Evolutionary conservation across 2,329 filamentous ascomycete genomes (phyloP).

Genomic region (Ascochyta rabiei): DNA sequence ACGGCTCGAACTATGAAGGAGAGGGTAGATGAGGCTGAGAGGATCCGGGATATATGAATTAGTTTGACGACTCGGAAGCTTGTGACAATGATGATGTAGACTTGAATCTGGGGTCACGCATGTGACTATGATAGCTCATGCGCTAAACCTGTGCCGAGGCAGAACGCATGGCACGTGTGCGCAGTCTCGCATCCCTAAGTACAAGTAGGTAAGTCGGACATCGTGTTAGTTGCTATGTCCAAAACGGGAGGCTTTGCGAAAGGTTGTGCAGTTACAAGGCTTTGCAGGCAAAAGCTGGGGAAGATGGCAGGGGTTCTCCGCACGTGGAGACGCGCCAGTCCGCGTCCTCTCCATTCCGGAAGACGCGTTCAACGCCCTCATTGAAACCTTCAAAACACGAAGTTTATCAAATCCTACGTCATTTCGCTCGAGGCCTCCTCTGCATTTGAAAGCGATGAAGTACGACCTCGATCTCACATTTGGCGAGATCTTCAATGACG

Average conservation of each 20-base stretch:
- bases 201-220: not conserved
- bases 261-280: not conserved
- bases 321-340: not conserved
- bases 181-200: not conserved
- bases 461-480: conserved; percentile 25
- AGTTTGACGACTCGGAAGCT: conserved; percentile 23
- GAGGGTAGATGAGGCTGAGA: not conserved
- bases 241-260: conserved; percentile 1
- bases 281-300: not conserved
- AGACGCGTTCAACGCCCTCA: conserved; percentile 1
- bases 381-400: not conserved
- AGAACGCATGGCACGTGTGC: conserved; percentile 25
- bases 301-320: not conserved
- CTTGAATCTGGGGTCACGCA: conserved; percentile 27
- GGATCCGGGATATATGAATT: conserved; percentile 26
- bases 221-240: not conserved
- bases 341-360: not conserved
- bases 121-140: conserved; percentile 27
- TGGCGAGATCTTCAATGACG: conserved; percentile 23
- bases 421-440: not conserved
- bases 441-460: conserved; percentile 6
- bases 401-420: not conserved
- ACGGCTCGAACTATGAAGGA: not conserved
- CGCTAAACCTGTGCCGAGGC: conserved; percentile 26
- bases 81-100: conserved; percentile 29